Conservation (phyloP, 2,329 filamentous ascomycete species). For the Ramularia collo-cygni region DNA sequence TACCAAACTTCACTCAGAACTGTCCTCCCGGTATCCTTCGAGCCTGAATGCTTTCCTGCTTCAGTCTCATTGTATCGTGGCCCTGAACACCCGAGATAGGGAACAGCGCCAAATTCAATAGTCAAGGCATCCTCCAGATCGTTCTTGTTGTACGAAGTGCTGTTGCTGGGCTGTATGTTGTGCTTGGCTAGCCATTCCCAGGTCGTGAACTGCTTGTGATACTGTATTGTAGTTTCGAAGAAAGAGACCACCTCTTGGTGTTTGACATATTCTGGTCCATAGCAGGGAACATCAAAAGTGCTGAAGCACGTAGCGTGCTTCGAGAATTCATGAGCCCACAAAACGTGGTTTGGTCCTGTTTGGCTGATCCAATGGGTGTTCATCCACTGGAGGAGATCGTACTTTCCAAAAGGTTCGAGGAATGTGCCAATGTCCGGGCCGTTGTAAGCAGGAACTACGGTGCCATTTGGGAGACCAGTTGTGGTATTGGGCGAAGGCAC, state of each 20-base stretch:
- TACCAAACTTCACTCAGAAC: conserved; percentile 60
- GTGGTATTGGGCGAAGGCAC: conserved; percentile 54
- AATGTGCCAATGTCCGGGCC: conserved; percentile 54
- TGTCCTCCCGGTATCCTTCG: conserved; percentile 51
- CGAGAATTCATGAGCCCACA: conserved; percentile 47
- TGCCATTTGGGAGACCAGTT: conserved; percentile 46
- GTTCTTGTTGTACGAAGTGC: conserved; percentile 48
- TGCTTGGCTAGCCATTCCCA: conserved; percentile 52
- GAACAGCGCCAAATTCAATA: conserved; percentile 46
- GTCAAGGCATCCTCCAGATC: conserved; percentile 48
- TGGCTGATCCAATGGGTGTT: conserved; percentile 59
- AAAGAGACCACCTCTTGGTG: conserved; percentile 58
- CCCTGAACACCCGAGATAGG: conserved; percentile 57
- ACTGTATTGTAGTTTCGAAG: conserved; percentile 54
- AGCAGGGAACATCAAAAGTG: conserved; percentile 60
- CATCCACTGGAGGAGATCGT: conserved; percentile 59
- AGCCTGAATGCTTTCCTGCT: conserved; percentile 44
- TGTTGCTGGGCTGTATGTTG: conserved; percentile 53
- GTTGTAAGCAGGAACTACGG: conserved; percentile 50
- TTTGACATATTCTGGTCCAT: conserved; percentile 50
- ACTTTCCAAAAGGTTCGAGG: conserved; percentile 51
- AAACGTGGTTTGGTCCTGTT: conserved; percentile 48
- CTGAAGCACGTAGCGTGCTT: conserved; percentile 52
- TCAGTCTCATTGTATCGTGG: conserved; percentile 54
- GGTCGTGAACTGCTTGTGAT: conserved; percentile 54